Conservation (phyloP, 2,329 filamentous ascomycete species). For the Cladosporium colombiae region DNA sequence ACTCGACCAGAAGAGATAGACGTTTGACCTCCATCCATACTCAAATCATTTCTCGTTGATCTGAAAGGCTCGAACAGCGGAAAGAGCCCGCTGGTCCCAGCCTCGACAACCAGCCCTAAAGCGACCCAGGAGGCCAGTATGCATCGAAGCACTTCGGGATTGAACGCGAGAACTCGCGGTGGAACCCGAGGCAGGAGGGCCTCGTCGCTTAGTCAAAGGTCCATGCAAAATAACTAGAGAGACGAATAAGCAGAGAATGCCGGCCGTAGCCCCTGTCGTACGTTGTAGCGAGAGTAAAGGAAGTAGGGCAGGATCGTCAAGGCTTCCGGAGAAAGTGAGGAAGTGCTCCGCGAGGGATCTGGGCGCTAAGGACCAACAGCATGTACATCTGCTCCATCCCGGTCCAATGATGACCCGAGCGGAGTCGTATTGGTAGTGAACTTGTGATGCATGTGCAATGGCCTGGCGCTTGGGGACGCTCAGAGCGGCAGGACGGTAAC, state of each 20-base stretch:
- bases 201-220: background rate
- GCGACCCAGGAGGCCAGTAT: background rate
- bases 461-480: background rate
- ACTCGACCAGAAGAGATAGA: background rate
- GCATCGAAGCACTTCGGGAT: background rate
- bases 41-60: background rate
- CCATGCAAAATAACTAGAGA: background rate
- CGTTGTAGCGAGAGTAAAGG: background rate
- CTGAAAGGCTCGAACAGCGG: background rate
- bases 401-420: background rate
- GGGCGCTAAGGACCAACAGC: background rate
- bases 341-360: background rate
- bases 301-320: background rate
- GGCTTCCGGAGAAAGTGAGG: background rate
- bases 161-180: background rate
- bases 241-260: background rate
- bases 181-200: background rate
- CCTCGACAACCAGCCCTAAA: background rate
- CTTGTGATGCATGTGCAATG: background rate
- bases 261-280: background rate
- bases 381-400: background rate
- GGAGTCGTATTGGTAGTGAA: background rate
- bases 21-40: background rate
- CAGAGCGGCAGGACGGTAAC: background rate
- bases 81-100: background rate